These are phyloP conservation scores for Podila horticola DNA, from an alignment of 192 early-diverging fungal species.

Conservation along the genomic window DNA sequence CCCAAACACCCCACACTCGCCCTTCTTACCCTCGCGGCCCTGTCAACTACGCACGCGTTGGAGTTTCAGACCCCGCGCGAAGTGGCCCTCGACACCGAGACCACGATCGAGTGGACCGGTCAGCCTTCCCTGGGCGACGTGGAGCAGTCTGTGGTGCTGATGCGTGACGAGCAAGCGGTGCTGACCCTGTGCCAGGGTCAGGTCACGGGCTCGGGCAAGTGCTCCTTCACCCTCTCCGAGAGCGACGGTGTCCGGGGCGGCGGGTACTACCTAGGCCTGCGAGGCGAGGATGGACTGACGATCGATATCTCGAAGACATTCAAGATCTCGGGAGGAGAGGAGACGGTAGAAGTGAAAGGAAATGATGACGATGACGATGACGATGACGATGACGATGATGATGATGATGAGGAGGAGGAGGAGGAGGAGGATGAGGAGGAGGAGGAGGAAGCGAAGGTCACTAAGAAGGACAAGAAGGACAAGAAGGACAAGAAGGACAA, in stretches of 20 bases:
- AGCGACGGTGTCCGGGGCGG: background rate
- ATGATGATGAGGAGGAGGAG: constrained; percentile 1
- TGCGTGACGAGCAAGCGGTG: constrained; percentile 7
- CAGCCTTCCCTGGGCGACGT: constrained; percentile 11
- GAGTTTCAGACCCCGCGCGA: constrained; percentile 11
- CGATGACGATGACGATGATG: too few species aligned
- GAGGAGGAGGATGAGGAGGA: background rate
- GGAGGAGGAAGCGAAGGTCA: background rate
- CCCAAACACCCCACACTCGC: background rate
- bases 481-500: background rate
- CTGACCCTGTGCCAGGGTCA: constrained; percentile 18
- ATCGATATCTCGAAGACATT: constrained; percentile 20
- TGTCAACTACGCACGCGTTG: background rate
- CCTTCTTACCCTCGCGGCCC: background rate
- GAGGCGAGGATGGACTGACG: constrained; percentile 6
- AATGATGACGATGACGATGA: too few species aligned
- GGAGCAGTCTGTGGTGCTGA: constrained; percentile 27
- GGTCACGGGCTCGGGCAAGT: constrained; percentile 24
- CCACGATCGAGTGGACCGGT: constrained; percentile 35
- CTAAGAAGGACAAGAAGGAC: too few species aligned
- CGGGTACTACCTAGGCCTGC: constrained; percentile 15
- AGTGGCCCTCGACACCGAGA: constrained; percentile 6
- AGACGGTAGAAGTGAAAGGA: background rate
- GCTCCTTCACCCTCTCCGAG: constrained; percentile 23
- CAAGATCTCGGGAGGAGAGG: background rate